phyloP scores from a whole-genome alignment of 192 early-diverging fungal genomes.

The Entophlyctis helioformis region DNA sequence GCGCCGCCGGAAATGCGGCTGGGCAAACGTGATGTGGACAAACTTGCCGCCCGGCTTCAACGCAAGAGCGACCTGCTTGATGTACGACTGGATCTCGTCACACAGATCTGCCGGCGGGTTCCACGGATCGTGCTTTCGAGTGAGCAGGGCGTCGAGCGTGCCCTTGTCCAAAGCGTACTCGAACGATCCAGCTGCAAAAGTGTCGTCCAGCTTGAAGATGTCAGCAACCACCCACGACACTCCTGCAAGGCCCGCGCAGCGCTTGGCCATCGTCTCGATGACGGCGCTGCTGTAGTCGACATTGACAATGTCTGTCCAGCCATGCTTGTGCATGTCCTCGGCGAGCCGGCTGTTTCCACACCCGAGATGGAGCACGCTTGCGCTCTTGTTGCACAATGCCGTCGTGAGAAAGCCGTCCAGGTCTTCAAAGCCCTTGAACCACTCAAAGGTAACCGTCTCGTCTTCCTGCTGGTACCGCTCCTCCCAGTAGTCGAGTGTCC shows the following conservation, averaged over 20 bases:
- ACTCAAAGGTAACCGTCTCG: slow-evolving; percentile 56
- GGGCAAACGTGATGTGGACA: slow-evolving; percentile 83
- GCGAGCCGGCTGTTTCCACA: slow-evolving; percentile 64
- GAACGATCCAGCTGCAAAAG: slow-evolving; percentile 24
- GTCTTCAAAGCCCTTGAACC: slow-evolving; percentile 77
- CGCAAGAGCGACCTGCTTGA: slow-evolving; percentile 65
- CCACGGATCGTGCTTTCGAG: slow-evolving; percentile 78
- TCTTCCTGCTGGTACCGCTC: slow-evolving; percentile 41
- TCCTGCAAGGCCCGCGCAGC: slow-evolving; percentile 30
- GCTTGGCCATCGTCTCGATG: slow-evolving; percentile 60
- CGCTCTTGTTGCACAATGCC: slow-evolving; percentile 36
- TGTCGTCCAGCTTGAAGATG: slow-evolving; percentile 54
- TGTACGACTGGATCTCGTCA: slow-evolving; percentile 49
- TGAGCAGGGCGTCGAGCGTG: slow-evolving; percentile 85
- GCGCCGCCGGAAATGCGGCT: slow-evolving; percentile 75
- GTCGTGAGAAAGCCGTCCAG: slow-evolving; percentile 52
- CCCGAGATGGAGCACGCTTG: slow-evolving; percentile 69
- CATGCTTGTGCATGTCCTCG: slow-evolving; percentile 10
- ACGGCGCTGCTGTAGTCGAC: slow-evolving; percentile 72
- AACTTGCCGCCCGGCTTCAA: slow-evolving; percentile 67
- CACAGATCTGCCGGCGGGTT: slow-evolving; percentile 63
- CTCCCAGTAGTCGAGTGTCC: slow-evolving; percentile 70
- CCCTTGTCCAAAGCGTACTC: slow-evolving; percentile 82
- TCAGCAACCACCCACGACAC: slow-evolving; percentile 43
- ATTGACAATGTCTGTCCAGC: slow-evolving; percentile 29